Evolutionary conservation across 805 yeast species (phyloP).

Genomic region (Barnettozyma vustinii): DNA sequence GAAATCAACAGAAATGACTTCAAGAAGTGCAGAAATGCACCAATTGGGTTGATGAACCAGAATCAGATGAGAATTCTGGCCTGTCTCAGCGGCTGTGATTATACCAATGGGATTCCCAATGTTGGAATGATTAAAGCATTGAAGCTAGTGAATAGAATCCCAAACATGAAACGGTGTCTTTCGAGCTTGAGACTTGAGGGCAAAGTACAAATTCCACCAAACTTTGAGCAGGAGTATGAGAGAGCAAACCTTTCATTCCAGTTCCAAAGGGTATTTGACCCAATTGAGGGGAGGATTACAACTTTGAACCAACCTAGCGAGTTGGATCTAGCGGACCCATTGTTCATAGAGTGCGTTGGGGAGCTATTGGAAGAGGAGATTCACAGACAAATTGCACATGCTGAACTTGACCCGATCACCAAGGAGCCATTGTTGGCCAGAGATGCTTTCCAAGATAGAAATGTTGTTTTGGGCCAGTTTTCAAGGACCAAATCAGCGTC

Average conservation of each 20-base stretch:
- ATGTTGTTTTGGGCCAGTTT: background rate
- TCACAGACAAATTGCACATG: slow-evolving; percentile 56
- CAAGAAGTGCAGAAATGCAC: slow-evolving; percentile 40
- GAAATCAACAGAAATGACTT: slow-evolving; percentile 61
- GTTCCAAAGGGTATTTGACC: slow-evolving; percentile 82
- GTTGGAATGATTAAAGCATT: slow-evolving; percentile 80
- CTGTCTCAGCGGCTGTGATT: slow-evolving; percentile 93
- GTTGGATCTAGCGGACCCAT: slow-evolving; percentile 22
- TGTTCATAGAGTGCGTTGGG: slow-evolving; percentile 36
- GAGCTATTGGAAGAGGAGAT: slow-evolving; percentile 34
- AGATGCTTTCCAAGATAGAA: slow-evolving; percentile 9
- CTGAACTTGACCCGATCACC: slow-evolving; percentile 58
- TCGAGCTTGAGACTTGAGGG: slow-evolving; percentile 56
- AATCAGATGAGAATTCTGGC: slow-evolving; percentile 72
- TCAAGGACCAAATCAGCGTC: background rate
- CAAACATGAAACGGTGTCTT: slow-evolving; percentile 50
- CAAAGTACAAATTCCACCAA: slow-evolving; percentile 47
- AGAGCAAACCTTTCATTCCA: slow-evolving; percentile 76
- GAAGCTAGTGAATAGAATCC: slow-evolving; percentile 45
- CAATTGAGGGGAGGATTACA: slow-evolving; percentile 40
- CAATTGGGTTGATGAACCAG: slow-evolving; percentile 44
- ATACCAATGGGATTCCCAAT: slow-evolving; percentile 78
- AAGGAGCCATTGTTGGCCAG: slow-evolving; percentile 17
- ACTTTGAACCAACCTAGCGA: slow-evolving; percentile 56
- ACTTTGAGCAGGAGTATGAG: slow-evolving; percentile 53